Evolutionary conservation across 208 protist genomes (phyloP), one percentile per base, ranked within the genome.

Genomic region (Leishmania gerbilli): DNA sequence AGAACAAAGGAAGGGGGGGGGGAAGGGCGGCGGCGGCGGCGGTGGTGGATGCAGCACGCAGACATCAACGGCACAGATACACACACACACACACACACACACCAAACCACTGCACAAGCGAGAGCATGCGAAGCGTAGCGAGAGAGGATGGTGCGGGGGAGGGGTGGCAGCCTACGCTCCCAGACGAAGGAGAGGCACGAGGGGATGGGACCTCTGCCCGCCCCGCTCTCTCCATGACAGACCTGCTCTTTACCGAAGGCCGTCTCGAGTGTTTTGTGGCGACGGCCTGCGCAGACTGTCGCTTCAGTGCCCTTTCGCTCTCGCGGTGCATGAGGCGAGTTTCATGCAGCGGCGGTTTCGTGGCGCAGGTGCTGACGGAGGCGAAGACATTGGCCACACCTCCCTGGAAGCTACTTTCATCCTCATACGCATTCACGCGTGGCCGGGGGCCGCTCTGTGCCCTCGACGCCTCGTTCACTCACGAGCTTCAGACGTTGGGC

Each of bases 341-440:
- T 47, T 88, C 79, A 72, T 85, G 81, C 81, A 90, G 55, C 71
- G 84, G 84, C 47, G 78, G 84, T 40, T 80, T 56, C 21, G 82
- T 53, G 27, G 78, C 45, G 34, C 3, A 55, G 34, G 68, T 69
- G 34, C 31, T 74, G 62, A n/a, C 7, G 9, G 72, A 3, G 8
- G 47, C 51, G 19, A 85, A 85, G 82, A 84, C 79, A 69, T 45
- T 81, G 31, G 58, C 74, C 15, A 56, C 69, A 24, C 58, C 71
- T 47, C 31, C 15, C 24, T 31, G 60, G 21, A 74, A 55, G 75
- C 15, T 45, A 55, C 47, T 53, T 37, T 81, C 53, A 1, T 64
- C 72, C n/a, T 80, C 81, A 51, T 77, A 74, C 19, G 69, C 76
- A 49, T 76, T 79, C 19, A 56, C 74, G 51, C 34, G 17, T 65